Base-by-base conservation (phyloP, 352 stramenopile species). In the Globisporangium iwayamae region DNA sequence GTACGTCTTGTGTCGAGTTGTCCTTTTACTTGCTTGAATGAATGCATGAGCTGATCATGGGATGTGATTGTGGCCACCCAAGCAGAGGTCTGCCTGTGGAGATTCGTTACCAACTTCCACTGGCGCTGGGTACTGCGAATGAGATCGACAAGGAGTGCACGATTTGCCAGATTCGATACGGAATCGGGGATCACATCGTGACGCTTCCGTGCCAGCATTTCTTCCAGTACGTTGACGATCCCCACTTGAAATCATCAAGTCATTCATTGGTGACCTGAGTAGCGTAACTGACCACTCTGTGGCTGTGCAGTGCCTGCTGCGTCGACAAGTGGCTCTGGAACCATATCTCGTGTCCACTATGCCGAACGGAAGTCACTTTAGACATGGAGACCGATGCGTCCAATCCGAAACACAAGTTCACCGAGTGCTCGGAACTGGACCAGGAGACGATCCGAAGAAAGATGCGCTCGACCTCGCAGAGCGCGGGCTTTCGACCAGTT, bases 321-420 rank as follows among this genome's bases (percentile, higher is more conserved):
- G 83, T 89, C 20, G 86, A 95, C 66, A 89, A 91, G 59, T 95
- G 86, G 86, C 54, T 95, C 18, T 93, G 81, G 75, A 91, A 90
- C 62, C 86, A 95, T 70, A 90, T 80, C 6, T 93, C 86, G n/a
- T 95, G 86, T 30, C 86, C 86, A 16, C 63, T 95, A 3, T 95
- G 86, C 63, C 83, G 86, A 45, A 91, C 76, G 9, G 83, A 95
- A 71, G 86, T 95, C 28, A 78, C 74, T 45, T 65, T 90, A 2
- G 77, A 89, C 48, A 55, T 73, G 9, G 75, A 85, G 34, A 67
- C 63, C 0, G 74, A 86, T 41, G 48, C 66, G 14, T 51, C 56
- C 22, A 75, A 38, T 63, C 76, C 66, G 9, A 90, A 90, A 61
- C 85, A 94, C 65, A 87, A 88, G n/a, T 89, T 94, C 48, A 90